A percentile compares a stretch with the other conserved stretches of the same genome.
These are phyloP conservation scores for Crucihimalaya himalaica DNA, from an alignment of 345 rosid genomes.

Conservation along the genomic window DNA sequence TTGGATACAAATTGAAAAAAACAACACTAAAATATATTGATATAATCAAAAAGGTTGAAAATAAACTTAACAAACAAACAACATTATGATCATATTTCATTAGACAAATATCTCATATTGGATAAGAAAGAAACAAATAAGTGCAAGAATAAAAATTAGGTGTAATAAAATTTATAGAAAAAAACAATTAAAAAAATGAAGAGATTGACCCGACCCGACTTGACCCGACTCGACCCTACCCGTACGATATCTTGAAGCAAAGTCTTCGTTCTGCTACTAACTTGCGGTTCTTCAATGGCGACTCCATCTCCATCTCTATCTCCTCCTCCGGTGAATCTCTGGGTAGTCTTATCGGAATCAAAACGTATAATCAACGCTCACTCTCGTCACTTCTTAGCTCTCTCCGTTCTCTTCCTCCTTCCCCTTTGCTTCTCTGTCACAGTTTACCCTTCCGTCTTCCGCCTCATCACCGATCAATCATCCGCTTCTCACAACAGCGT, in stretches of 20 bases:
- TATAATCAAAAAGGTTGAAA: too few species aligned
- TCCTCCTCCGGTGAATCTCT: constrained; percentile 36
- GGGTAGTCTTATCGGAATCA: constrained; percentile 54
- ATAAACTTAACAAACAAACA: too few species aligned
- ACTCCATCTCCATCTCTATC: constrained; percentile 30
- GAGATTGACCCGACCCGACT: background rate
- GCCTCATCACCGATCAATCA: constrained; percentile 44
- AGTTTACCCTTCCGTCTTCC: constrained; percentile 55
- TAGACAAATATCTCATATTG: too few species aligned
- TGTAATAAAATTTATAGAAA: too few species aligned
- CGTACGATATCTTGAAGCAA: background rate
- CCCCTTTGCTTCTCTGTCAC: constrained; percentile 63
- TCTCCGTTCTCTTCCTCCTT: constrained; percentile 76
- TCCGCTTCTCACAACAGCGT: constrained; percentile 36
- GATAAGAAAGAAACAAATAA: too few species aligned
- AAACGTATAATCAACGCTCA: constrained; percentile 69
- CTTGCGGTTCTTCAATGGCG: constrained; percentile 30
- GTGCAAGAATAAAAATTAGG: too few species aligned
- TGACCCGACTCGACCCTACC: background rate
- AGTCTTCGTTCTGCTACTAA: background rate
- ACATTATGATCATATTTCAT: too few species aligned
- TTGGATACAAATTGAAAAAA: too few species aligned
- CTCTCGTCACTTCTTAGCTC: constrained; percentile 90
- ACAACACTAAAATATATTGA: too few species aligned
- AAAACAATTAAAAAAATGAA: too few species aligned